Evolutionary conservation across 257 asterid genomes (phyloP).

Genomic region (Nicotiana obtusifolia): DNA sequence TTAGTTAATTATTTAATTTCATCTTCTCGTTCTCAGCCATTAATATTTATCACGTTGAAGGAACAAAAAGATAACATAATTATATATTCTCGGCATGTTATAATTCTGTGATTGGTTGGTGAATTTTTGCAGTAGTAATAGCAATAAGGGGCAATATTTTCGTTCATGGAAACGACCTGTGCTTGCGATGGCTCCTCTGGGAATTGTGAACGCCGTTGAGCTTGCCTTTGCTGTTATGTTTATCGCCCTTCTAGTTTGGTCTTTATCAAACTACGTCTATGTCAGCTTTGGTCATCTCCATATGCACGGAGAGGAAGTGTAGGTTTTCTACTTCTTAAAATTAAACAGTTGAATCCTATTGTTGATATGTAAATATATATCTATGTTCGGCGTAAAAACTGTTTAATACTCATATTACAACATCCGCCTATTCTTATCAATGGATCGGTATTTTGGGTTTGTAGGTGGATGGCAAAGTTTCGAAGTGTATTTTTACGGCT

Average conservation of each 20-base stretch:
- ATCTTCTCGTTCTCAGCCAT: neutral
- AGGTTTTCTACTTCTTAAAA: no score
- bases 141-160: neutral
- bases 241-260: constrained; percentile 48
- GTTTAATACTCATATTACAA: no score
- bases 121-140: neutral
- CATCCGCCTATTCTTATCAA: no score
- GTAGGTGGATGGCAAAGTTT: constrained; percentile 50
- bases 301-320: constrained; percentile 44
- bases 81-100: neutral
- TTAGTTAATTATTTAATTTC: neutral
- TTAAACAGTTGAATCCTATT: no score
- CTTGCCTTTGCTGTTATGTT: constrained; percentile 44
- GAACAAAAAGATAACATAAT: no score
- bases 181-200: constrained; percentile 36
- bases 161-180: constrained; percentile 32
- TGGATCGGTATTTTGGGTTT: neutral
- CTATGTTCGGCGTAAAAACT: no score
- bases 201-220: constrained; percentile 40
- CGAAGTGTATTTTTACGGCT: constrained; percentile 44
- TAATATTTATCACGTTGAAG: no score
- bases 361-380: no score
- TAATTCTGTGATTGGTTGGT: no score
- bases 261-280: constrained; percentile 14
- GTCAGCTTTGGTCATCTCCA: constrained; percentile 12